phyloP scores from a whole-genome alignment of 495 filamentous ascomycete genomes.

The Podospora australis region DNA sequence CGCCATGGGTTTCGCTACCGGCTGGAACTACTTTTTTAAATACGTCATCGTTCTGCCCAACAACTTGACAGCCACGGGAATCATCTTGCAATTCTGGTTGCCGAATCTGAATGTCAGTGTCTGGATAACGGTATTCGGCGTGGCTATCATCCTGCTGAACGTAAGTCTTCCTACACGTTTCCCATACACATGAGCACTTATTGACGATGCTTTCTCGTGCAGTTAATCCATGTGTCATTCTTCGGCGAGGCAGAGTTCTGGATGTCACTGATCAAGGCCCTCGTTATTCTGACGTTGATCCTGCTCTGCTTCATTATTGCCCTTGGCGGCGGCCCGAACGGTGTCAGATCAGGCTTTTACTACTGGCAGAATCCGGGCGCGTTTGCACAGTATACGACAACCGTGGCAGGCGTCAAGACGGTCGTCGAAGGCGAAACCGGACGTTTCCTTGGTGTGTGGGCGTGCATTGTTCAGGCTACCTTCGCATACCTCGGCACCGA shows the following conservation, averaged over 20 bases:
- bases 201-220: too few species aligned
- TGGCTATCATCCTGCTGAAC: constrained; percentile 51
- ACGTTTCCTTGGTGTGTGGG: constrained; percentile 71
- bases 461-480: constrained; percentile 67
- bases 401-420: neutral
- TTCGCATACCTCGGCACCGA: constrained; percentile 86
- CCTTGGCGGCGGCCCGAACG: constrained; percentile 68
- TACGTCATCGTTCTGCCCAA: constrained; percentile 75
- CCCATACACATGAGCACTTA: neutral
- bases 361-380: constrained; percentile 77
- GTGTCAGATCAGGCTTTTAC: constrained; percentile 62
- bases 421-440: constrained; percentile 40
- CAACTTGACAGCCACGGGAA: constrained; percentile 66
- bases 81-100: constrained; percentile 68
- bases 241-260: constrained; percentile 83
- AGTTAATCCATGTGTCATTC: constrained; percentile 52
- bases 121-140: constrained; percentile 64
- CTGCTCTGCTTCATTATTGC: constrained; percentile 64
- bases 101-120: constrained; percentile 62
- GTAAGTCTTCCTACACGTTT: constrained; percentile 10
- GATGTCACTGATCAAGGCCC: constrained; percentile 64
- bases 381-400: constrained; percentile 50
- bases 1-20: constrained; percentile 53
- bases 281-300: constrained; percentile 60
- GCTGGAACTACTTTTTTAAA: constrained; percentile 45